Conservation (phyloP, 75 land plant genomes). For the Chamaecyparis obtusa region DNA sequence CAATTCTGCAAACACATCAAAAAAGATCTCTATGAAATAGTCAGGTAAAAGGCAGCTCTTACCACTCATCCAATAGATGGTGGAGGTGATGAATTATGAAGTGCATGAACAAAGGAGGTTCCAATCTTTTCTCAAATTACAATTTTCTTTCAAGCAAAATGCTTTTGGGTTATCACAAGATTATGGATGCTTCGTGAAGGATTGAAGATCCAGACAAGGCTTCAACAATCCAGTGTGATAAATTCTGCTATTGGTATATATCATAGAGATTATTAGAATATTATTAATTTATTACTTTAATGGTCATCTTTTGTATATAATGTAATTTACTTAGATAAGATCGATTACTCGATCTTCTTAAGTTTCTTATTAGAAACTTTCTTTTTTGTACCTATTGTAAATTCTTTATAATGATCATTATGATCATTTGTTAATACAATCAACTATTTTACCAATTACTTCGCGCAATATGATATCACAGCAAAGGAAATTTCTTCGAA, state of each 20-base stretch:
- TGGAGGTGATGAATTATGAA: neutral
- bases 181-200: neutral
- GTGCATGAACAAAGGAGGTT: neutral
- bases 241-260: neutral
- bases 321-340: too few species aligned
- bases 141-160: neutral
- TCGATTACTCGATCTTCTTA: too few species aligned
- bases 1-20: neutral
- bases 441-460: too few species aligned
- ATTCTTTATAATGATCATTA: too few species aligned
- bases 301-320: too few species aligned
- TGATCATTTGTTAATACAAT: too few species aligned
- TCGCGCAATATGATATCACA: too few species aligned
- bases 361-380: too few species aligned
- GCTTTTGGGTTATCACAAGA: neutral
- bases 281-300: too few species aligned
- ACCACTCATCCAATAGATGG: neutral
- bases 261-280: too few species aligned
- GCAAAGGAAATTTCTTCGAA: too few species aligned
- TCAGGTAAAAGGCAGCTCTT: neutral
- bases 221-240: neutral
- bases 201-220: neutral
- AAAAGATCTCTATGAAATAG: neutral
- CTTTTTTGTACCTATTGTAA: too few species aligned
- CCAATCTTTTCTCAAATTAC: neutral